Percentiles rank a stretch among this genome's conserved stretches.
These are phyloP conservation scores for Citrus sinensis DNA, from an alignment of 345 rosid genomes.

Conservation along the genomic window DNA sequence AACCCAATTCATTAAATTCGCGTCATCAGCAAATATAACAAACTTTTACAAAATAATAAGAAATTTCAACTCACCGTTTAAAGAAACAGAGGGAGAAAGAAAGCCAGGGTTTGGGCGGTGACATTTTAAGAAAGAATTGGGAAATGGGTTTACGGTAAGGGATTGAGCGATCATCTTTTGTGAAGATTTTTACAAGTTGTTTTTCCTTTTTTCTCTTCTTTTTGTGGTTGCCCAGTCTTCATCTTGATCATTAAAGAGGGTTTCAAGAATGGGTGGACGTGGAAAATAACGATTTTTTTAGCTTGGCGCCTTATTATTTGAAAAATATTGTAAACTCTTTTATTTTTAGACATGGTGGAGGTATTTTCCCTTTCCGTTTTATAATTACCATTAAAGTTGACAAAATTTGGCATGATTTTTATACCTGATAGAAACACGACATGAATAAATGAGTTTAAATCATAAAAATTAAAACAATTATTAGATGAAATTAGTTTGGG, in stretches of 20 bases:
- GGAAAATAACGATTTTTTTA: slow-evolving; percentile 2
- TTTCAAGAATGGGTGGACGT: slow-evolving; percentile 8
- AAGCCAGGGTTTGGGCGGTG: not conserved
- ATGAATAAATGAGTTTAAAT: no score
- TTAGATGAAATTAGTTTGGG: no score
- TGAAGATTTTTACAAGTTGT: not conserved
- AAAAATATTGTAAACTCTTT: not conserved
- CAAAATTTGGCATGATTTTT: no score
- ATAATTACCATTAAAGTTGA: no score
- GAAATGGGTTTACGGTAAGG: slow-evolving; percentile 11
- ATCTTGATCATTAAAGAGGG: not conserved
- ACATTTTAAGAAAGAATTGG: slow-evolving; percentile 4
- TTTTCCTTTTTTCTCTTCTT: not conserved
- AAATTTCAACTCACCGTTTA: slow-evolving; percentile 20
- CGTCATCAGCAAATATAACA: not conserved
- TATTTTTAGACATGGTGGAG: no score
- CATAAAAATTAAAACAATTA: no score
- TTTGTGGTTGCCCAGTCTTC: not conserved
- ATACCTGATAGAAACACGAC: no score
- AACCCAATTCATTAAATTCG: not conserved
- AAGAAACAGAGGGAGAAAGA: slow-evolving; percentile 1
- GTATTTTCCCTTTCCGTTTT: no score
- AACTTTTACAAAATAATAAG: not conserved
- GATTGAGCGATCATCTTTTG: slow-evolving; percentile 25
- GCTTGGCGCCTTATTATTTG: slow-evolving; percentile 12